phyloP scores from a whole-genome alignment of 2,329 filamentous ascomycete species.

The Rugonectria rugulosa region DNA sequence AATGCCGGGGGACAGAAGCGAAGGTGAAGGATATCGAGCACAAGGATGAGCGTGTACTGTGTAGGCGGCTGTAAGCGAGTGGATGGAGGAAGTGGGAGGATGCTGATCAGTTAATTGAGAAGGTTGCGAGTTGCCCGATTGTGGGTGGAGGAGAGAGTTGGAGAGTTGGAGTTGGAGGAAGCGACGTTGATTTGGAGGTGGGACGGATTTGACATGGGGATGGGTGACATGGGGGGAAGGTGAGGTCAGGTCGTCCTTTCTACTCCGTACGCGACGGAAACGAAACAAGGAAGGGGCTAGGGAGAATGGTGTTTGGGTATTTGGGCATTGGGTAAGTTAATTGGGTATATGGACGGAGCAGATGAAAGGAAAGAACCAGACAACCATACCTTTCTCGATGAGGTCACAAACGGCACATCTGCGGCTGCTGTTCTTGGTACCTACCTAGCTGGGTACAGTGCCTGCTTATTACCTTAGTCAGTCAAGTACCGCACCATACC shows the following conservation, averaged over 20 bases:
- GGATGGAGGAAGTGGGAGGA: background rate
- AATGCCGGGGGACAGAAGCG: slow-evolving; percentile 8
- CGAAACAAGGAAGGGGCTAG: background rate
- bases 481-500: no score
- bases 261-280: background rate
- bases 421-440: slow-evolving; percentile 1
- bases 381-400: background rate
- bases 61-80: background rate
- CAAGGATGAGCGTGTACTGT: background rate
- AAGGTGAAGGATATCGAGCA: background rate
- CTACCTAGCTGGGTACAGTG: background rate
- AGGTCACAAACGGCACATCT: background rate
- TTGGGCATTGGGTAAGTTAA: background rate
- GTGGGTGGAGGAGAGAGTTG: slow-evolving; percentile 2
- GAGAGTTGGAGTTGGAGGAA: slow-evolving; percentile 1
- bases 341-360: no score
- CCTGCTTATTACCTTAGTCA: background rate
- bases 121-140: background rate
- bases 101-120: background rate
- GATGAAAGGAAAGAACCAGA: background rate
- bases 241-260: slow-evolving; percentile 5
- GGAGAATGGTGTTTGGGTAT: background rate
- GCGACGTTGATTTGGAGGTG: background rate
- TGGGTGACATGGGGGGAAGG: slow-evolving; percentile 12
- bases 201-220: slow-evolving; percentile 2